Percentiles rank a stretch among this genome's conserved stretches.
Evolutionary conservation across 2,329 filamentous ascomycete genomes (phyloP).

Genomic region (Triangularia verruculosa): DNA sequence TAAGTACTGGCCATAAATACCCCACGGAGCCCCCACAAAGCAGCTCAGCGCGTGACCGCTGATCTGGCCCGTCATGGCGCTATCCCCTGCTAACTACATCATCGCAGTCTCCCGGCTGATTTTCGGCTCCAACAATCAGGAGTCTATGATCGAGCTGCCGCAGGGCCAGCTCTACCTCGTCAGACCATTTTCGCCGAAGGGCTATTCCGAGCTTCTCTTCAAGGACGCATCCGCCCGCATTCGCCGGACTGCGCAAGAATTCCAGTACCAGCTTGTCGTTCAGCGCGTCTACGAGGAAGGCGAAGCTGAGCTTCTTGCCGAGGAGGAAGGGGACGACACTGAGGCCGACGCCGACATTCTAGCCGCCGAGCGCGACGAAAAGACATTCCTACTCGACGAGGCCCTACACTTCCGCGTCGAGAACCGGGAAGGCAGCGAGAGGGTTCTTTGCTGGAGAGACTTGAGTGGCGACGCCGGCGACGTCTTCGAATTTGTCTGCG

Average conservation of each 20-base stretch:
- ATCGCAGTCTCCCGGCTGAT: conserved; percentile 80
- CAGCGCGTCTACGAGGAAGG: conserved; percentile 97
- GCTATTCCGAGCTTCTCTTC: conserved; percentile 98
- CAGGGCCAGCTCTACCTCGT: conserved; percentile 98
- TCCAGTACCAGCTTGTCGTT: conserved; percentile 94
- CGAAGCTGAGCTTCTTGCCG: conserved; percentile 84
- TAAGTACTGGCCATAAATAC: conserved; percentile 33
- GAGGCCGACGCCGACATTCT: conserved; percentile 74
- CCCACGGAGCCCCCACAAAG: not conserved
- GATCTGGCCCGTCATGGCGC: not conserved
- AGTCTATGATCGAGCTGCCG: conserved; percentile 89
- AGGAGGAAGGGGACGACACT: conserved; percentile 82
- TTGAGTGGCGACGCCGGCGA: conserved; percentile 90
- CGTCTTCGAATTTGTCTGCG: conserved; percentile 97
- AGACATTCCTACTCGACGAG: conserved; percentile 94
- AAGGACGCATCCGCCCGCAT: conserved; percentile 93
- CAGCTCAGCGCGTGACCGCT: not conserved
- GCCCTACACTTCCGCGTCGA: conserved; percentile 83
- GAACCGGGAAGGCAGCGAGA: conserved; percentile 73
- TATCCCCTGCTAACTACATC: conserved; percentile 12
- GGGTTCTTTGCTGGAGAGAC: conserved; percentile 91
- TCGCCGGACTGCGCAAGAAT: conserved; percentile 88
- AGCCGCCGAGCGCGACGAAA: conserved; percentile 85
- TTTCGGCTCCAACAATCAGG: conserved; percentile 82
- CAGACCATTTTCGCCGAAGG: conserved; percentile 89